Evolutionary conservation across 352 stramenopile genomes (phyloP).

Genomic region (Pythium volutum): DNA sequence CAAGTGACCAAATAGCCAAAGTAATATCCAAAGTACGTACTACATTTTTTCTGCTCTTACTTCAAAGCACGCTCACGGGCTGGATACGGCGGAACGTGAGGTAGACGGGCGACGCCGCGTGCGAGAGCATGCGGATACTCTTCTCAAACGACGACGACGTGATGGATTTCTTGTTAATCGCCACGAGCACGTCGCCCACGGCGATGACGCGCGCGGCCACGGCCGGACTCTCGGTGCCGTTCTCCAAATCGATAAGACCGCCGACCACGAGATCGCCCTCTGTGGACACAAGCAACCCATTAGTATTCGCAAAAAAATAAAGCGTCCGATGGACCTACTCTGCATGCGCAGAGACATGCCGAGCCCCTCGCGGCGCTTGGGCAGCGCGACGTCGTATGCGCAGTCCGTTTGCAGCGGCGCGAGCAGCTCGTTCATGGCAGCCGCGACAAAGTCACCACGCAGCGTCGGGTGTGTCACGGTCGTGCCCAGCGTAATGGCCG

Average conservation of each 20-base stretch:
- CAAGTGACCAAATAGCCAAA: slow-evolving; percentile 5
- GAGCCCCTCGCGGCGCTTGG: slow-evolving; percentile 72
- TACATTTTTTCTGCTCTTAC: not conserved
- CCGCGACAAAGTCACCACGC: slow-evolving; percentile 73
- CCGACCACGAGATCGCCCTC: slow-evolving; percentile 76
- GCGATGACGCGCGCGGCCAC: slow-evolving; percentile 76
- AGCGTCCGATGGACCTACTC: slow-evolving; percentile 40
- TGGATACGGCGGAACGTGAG: slow-evolving; percentile 73
- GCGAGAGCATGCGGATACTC: slow-evolving; percentile 80
- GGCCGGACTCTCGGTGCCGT: slow-evolving; percentile 75
- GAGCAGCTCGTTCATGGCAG: slow-evolving; percentile 83
- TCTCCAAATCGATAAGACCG: slow-evolving; percentile 81
- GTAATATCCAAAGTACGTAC: slow-evolving; percentile 13
- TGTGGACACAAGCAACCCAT: slow-evolving; percentile 18
- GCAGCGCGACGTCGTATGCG: slow-evolving; percentile 78
- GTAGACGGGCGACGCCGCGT: slow-evolving; percentile 78
- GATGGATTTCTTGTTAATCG: slow-evolving; percentile 88
- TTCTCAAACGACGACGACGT: slow-evolving; percentile 84
- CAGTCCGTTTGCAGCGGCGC: slow-evolving; percentile 77
- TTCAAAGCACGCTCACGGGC: slow-evolving; percentile 61
- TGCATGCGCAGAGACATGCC: slow-evolving; percentile 87
- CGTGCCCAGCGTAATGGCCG: slow-evolving; percentile 58
- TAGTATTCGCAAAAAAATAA: not conserved
- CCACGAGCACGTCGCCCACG: slow-evolving; percentile 72
- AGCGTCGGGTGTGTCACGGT: slow-evolving; percentile 75